Evolutionary conservation across 306 rosid genomes (phyloP).

Genomic region (Castanospermum australe): DNA sequence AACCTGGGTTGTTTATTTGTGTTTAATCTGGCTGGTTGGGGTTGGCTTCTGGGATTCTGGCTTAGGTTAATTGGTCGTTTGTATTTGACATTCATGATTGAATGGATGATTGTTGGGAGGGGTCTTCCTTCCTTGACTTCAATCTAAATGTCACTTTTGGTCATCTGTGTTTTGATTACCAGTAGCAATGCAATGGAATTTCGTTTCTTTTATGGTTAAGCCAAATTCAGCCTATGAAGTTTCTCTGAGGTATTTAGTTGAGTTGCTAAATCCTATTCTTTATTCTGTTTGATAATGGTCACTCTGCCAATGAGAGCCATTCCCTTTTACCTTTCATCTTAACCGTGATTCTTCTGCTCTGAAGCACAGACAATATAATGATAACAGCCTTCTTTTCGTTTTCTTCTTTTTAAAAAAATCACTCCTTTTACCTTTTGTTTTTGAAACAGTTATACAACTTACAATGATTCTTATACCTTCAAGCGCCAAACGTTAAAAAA

Average conservation of each 20-base stretch:
- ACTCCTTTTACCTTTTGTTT: neutral
- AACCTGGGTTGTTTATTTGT: neutral
- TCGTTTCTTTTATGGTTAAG: neutral
- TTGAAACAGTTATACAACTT: neutral
- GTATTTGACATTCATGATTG: slow-evolving; percentile 18
- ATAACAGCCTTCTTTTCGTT: no score
- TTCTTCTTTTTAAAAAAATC: no score
- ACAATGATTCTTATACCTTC: neutral
- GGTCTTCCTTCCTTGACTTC: slow-evolving; percentile 24
- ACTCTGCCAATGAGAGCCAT: neutral
- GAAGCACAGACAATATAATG: neutral
- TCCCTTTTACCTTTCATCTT: neutral
- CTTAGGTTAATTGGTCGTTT: neutral
- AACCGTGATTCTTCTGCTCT: neutral
- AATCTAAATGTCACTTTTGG: slow-evolving; percentile 9
- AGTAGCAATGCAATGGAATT: neutral
- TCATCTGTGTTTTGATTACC: neutral
- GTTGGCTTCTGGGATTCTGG: neutral
- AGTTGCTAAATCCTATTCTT: neutral
- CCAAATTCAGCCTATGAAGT: neutral
- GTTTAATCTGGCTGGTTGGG: neutral
- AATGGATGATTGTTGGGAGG: slow-evolving; percentile 15
- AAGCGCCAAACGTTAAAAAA: neutral
- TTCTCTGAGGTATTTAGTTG: neutral
- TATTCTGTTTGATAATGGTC: neutral